Conservation (phyloP, 495 filamentous ascomycete genomes). For the Darksidea phi region DNA sequence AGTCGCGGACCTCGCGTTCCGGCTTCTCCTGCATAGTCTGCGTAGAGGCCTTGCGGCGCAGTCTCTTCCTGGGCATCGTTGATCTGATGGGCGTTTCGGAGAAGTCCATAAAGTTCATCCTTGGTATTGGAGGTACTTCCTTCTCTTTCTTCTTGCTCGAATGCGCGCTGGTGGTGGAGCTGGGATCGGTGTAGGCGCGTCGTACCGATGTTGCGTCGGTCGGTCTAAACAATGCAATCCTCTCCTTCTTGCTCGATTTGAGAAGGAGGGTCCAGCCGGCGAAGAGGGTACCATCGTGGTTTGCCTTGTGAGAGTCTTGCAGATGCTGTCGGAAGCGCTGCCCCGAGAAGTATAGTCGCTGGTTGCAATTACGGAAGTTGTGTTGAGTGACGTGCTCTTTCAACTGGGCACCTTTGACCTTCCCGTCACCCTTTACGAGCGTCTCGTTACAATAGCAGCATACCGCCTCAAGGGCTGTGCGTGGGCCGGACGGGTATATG, state of each 20-base stretch:
- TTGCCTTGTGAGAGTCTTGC: constrained; percentile 28
- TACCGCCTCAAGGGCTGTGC: constrained; percentile 17
- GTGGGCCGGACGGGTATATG: constrained; percentile 19
- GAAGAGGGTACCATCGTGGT: constrained; percentile 22
- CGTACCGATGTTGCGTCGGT: constrained; percentile 9
- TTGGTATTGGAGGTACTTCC: not conserved
- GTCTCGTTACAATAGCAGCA: constrained; percentile 32
- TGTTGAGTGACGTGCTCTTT: constrained; percentile 29
- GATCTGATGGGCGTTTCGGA: constrained; percentile 14
- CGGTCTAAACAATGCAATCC: constrained; percentile 15
- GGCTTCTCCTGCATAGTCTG: constrained; percentile 18
- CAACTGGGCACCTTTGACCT: constrained; percentile 24
- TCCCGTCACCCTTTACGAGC: constrained; percentile 18
- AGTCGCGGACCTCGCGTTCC: constrained; percentile 10
- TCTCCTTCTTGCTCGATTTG: constrained; percentile 29
- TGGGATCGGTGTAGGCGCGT: constrained; percentile 28
- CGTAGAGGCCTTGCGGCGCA: constrained; percentile 18
- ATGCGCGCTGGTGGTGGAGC: not conserved
- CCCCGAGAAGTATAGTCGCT: constrained; percentile 28
- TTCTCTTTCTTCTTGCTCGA: not conserved
- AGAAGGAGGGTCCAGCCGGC: constrained; percentile 29
- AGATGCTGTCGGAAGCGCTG: constrained; percentile 31
- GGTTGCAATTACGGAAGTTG: constrained; percentile 29
- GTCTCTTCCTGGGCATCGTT: constrained; percentile 3
- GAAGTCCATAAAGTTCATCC: constrained; percentile 30